Evolutionary conservation across 257 asterid genomes (phyloP).

Genomic region (Salvia miltiorrhiza): DNA sequence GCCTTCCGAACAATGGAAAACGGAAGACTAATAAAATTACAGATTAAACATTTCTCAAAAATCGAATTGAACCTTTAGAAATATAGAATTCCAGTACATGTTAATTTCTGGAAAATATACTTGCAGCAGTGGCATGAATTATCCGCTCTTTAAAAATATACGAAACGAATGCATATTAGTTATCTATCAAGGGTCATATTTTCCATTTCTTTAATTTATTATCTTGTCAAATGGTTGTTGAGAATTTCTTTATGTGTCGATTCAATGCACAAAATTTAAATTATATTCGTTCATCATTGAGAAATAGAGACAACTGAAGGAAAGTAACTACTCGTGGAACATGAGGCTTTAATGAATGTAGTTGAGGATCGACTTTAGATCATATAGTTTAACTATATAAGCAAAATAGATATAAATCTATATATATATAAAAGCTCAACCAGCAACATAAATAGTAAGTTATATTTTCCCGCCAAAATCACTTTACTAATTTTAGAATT

Average conservation of each 20-base stretch:
- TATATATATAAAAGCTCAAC: too few relatives aligned
- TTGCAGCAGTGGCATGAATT: too few relatives aligned
- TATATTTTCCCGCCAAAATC: too few relatives aligned
- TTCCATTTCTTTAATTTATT: not conserved
- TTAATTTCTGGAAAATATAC: not conserved
- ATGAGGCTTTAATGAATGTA: not conserved
- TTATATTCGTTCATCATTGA: conserved; percentile 1
- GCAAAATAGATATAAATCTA: too few relatives aligned
- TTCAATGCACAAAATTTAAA: too few relatives aligned
- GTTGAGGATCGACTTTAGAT: not conserved
- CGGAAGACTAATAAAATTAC: too few relatives aligned
- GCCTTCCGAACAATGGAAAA: too few relatives aligned
- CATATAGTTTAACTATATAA: not conserved
- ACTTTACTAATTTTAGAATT: too few relatives aligned
- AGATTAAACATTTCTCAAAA: too few relatives aligned
- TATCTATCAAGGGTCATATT: not conserved
- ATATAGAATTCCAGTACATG: too few relatives aligned
- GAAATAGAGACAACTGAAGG: not conserved
- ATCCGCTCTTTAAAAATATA: not conserved
- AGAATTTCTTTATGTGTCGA: not conserved
- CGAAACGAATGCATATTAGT: not conserved
- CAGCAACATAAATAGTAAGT: too few relatives aligned
- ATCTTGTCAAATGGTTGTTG: not conserved
- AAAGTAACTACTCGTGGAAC: not conserved
- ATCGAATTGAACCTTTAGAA: too few relatives aligned